phyloP scores from a whole-genome alignment of 345 rosid species.

The Arabidopsis suecica region DNA sequence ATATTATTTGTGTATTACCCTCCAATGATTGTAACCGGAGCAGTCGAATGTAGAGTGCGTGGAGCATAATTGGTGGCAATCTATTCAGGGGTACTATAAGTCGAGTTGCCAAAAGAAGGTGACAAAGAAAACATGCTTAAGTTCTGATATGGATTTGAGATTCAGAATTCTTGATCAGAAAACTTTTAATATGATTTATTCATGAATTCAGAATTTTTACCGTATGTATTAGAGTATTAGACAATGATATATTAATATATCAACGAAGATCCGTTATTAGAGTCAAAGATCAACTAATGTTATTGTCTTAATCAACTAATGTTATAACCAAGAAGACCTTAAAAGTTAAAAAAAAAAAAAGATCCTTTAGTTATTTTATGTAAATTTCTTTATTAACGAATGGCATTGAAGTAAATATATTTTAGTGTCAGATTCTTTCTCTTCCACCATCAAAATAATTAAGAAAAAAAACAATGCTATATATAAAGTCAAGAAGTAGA shows the following conservation, averaged over 20 bases:
- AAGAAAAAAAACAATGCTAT: background rate
- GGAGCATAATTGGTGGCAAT: slow-evolving; percentile 35
- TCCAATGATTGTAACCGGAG: slow-evolving; percentile 17
- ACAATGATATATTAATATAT: too few relatives aligned
- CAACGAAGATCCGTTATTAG: too few relatives aligned
- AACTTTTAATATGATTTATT: too few relatives aligned
- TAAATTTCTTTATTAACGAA: background rate
- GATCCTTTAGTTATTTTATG: background rate
- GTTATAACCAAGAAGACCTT: background rate
- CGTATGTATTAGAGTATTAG: too few relatives aligned
- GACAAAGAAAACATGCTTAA: too few relatives aligned
- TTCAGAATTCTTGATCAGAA: too few relatives aligned
- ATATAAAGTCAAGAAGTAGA: slow-evolving; percentile 24
- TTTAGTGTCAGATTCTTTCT: background rate
- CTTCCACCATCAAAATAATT: slow-evolving; percentile 1
- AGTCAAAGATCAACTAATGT: too few relatives aligned
- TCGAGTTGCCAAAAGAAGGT: too few relatives aligned
- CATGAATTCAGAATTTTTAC: too few relatives aligned
- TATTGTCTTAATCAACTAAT: too few relatives aligned
- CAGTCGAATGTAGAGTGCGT: slow-evolving; percentile 16
- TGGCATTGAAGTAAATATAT: background rate
- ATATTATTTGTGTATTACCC: background rate
- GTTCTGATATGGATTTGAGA: background rate
- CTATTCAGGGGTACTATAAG: background rate
- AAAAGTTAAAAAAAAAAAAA: too few relatives aligned